Evolutionary conservation across 108 stramenopile species (phyloP).

Genomic region (Ochromonas danica): DNA sequence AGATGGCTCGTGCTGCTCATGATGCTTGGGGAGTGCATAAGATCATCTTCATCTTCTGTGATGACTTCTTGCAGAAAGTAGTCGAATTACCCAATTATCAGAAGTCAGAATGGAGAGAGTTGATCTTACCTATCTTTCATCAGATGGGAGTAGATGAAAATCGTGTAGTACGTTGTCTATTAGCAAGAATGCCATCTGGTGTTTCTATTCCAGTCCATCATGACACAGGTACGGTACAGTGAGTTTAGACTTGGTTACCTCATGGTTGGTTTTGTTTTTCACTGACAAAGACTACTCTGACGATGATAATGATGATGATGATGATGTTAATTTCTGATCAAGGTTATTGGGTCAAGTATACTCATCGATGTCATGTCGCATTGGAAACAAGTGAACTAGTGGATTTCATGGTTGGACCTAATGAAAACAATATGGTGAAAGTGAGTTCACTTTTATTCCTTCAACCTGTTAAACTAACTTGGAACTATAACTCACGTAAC

Average conservation of each 20-base stretch:
- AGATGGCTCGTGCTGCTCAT: constrained; percentile 77
- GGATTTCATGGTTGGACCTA: constrained; percentile 79
- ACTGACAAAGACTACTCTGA: no score
- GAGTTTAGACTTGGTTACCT: no score
- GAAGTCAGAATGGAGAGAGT: constrained; percentile 48
- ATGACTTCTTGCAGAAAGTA: constrained; percentile 82
- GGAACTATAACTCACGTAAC: no score
- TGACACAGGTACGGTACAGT: no score
- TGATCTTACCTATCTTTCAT: constrained; percentile 75
- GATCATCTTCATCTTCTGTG: constrained; percentile 87
- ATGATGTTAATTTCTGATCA: no score
- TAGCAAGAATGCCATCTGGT: constrained; percentile 89
- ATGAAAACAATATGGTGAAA: constrained; percentile 63
- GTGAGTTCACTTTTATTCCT: no score
- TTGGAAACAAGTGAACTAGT: constrained; percentile 71
- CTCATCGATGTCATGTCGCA: constrained; percentile 92
- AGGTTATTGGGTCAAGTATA: constrained; percentile 84
- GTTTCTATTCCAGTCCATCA: constrained; percentile 92
- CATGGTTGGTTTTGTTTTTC: no score
- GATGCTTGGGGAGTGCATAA: constrained; percentile 96
- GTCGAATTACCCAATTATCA: constrained; percentile 88
- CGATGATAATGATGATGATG: no score
- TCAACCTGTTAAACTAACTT: no score
- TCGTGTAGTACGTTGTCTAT: constrained; percentile 76
- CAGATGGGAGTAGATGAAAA: constrained; percentile 4